These are phyloP conservation scores for Leishmania tropica DNA, from an alignment of 208 protist genomes.

Conservation along the genomic window DNA sequence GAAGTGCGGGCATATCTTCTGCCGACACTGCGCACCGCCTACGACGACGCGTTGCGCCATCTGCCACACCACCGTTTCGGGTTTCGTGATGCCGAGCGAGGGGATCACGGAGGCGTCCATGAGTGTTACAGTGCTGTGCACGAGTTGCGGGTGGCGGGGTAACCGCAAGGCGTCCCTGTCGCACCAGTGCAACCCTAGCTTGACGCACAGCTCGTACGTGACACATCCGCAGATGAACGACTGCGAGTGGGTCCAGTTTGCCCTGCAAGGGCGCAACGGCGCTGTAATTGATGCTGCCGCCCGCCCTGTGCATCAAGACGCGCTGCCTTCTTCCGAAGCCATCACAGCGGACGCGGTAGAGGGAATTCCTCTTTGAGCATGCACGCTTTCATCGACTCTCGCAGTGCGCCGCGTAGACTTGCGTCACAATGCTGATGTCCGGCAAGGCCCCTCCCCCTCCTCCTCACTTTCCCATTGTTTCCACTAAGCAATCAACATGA, in stretches of 20 bases:
- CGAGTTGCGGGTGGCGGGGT: conserved; percentile 75
- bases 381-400: not conserved
- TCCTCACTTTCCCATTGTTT: not conserved
- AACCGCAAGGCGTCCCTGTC: conserved; percentile 44
- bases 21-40: conserved; percentile 45
- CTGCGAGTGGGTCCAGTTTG: conserved; percentile 50
- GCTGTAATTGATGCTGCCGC: not conserved
- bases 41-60: conserved; percentile 44
- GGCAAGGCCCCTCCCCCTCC: not conserved
- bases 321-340: conserved; percentile 7
- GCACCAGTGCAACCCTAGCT: conserved; percentile 55
- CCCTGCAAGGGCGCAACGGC: conserved; percentile 13
- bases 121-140: conserved; percentile 64
- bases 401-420: not conserved
- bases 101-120: conserved; percentile 37
- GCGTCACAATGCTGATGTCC: not conserved
- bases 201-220: conserved; percentile 55
- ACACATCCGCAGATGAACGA: conserved; percentile 50
- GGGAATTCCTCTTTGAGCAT: conserved; percentile 14
- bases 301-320: not conserved
- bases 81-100: conserved; percentile 32
- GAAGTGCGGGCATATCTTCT: conserved; percentile 80
- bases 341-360: conserved; percentile 13
- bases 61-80: conserved; percentile 41
- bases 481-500: not conserved